A percentile compares a stretch with the other conserved stretches of the same genome.
Conservation (phyloP, 768 basidiomycete species). For the Lactarius trivialis region DNA sequence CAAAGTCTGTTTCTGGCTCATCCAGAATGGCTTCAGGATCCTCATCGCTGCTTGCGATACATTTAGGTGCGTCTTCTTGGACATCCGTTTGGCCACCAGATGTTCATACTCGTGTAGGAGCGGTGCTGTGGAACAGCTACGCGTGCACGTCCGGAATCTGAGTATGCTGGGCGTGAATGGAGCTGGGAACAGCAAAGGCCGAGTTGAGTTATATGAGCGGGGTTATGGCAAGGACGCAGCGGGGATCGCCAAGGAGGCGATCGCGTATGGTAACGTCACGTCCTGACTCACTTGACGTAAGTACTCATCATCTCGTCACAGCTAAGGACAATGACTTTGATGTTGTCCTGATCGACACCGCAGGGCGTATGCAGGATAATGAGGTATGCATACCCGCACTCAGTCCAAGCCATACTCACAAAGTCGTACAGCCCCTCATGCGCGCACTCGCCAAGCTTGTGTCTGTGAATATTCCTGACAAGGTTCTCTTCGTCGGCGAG, state of each 20-base stretch:
- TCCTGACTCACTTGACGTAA: not conserved
- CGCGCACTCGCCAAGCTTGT: slow-evolving; percentile 98
- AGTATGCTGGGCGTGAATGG: slow-evolving; percentile 74
- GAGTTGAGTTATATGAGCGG: slow-evolving; percentile 90
- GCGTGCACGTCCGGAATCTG: slow-evolving; percentile 93
- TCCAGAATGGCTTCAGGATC: slow-evolving; percentile 90
- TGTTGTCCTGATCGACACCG: slow-evolving; percentile 96
- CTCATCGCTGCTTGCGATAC: slow-evolving; percentile 99
- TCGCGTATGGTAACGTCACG: slow-evolving; percentile 63
- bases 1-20: slow-evolving; percentile 98
- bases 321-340: slow-evolving; percentile 89
- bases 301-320: slow-evolving; percentile 29
- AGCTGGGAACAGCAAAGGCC: slow-evolving; percentile 56
- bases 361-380: slow-evolving; percentile 99
- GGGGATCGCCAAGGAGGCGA: slow-evolving; percentile 93
- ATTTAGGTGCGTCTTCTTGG: slow-evolving; percentile 53
- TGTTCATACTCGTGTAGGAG: slow-evolving; percentile 42
- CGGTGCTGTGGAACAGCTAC: slow-evolving; percentile 95
- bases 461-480: slow-evolving; percentile 90
- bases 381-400: slow-evolving; percentile 49
- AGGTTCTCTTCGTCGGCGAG: slow-evolving; percentile 97
- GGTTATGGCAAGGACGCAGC: slow-evolving; percentile 99
- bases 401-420: slow-evolving; percentile 5
- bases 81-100: not conserved
- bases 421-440: slow-evolving; percentile 75